A percentile compares a stretch with the other conserved stretches of the same genome.
Evolutionary conservation across 305 asterid species (phyloP).

Genomic region (Solanum hybrid): DNA sequence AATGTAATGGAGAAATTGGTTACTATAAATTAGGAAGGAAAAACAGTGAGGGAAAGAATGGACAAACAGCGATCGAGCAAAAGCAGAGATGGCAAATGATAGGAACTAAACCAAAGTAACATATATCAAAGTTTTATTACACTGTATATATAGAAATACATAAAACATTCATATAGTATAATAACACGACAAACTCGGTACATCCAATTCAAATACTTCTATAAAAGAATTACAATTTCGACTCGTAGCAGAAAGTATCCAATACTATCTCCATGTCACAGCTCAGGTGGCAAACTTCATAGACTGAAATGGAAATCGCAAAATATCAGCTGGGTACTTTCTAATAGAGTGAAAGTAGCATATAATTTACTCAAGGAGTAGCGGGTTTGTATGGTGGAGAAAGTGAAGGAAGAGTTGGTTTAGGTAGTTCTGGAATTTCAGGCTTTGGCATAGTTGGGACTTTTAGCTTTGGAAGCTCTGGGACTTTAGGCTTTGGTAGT

Average conservation of each 20-base stretch:
- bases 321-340: neutral
- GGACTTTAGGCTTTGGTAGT: neutral
- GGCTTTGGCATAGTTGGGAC: neutral
- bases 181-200: neutral
- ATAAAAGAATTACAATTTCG: neutral
- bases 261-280: neutral
- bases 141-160: neutral
- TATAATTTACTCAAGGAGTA: neutral
- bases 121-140: neutral
- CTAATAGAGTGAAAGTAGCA: neutral
- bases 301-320: neutral
- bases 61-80: neutral
- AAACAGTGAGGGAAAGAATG: neutral
- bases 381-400: neutral
- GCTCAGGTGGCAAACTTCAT: neutral
- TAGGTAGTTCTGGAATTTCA: slow-evolving; percentile 8
- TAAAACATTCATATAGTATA: neutral
- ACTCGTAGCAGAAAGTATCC: neutral
- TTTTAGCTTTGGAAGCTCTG: slow-evolving; percentile 1
- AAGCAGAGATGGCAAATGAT: neutral
- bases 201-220: neutral
- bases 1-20: neutral
- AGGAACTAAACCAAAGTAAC: neutral
- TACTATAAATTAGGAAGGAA: neutral
- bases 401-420: slow-evolving; percentile 10